phyloP scores from a whole-genome alignment of 2,329 filamentous ascomycete genomes.

The Aspergillus piperis region DNA sequence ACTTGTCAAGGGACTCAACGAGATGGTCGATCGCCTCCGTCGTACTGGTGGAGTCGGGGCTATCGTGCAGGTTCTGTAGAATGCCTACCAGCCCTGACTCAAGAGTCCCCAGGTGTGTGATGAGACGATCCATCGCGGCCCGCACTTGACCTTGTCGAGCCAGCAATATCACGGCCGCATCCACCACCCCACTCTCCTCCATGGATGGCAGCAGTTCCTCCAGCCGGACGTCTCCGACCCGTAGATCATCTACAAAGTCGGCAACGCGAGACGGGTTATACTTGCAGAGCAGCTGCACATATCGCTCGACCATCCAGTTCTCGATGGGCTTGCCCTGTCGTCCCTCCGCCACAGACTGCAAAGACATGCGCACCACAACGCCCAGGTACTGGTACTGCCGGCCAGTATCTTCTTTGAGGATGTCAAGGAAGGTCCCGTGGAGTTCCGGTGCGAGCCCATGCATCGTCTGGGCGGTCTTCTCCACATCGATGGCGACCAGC shows the following conservation, averaged over 20 bases:
- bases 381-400: conserved; percentile 75
- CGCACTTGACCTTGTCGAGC: conserved; percentile 81
- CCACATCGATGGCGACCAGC: conserved; percentile 67
- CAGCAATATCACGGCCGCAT: conserved; percentile 89
- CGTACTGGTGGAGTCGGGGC: conserved; percentile 58
- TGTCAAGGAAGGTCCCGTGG: conserved; percentile 65
- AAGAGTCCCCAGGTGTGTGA: conserved; percentile 76
- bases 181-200: conserved; percentile 85
- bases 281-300: conserved; percentile 87
- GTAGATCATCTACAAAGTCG: conserved; percentile 75
- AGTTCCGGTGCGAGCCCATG: conserved; percentile 63
- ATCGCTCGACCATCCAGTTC: conserved; percentile 72
- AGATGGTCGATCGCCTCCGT: conserved; percentile 72
- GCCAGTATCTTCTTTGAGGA: conserved; percentile 61
- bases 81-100: conserved; percentile 77
- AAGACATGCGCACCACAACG: conserved; percentile 69
- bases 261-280: conserved; percentile 82
- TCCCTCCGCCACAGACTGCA: conserved; percentile 37
- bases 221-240: conserved; percentile 75
- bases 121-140: conserved; percentile 80
- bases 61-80: conserved; percentile 61
- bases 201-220: conserved; percentile 81
- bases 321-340: conserved; percentile 41
- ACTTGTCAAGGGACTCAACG: conserved; percentile 79
- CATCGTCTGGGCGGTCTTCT: conserved; percentile 65